Evolutionary conservation across 2,329 filamentous ascomycete species (phyloP).

Genomic region (Teratosphaeria viscida): DNA sequence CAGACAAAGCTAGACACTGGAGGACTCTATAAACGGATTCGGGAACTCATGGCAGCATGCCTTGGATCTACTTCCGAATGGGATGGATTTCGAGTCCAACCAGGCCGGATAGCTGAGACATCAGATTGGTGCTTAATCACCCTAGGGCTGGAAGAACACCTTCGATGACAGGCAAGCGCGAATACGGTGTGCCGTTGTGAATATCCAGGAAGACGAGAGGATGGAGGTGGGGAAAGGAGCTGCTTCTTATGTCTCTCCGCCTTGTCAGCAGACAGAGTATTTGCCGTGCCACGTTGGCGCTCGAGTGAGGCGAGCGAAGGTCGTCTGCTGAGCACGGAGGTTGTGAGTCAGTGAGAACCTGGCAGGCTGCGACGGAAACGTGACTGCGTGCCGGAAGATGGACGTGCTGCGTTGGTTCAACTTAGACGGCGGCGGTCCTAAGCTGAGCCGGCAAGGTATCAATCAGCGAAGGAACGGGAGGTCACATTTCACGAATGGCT

Average conservation of each 20-base stretch:
- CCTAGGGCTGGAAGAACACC: not conserved
- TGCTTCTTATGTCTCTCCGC: too few relatives aligned
- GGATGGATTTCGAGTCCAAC: not conserved
- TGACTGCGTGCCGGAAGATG: too few relatives aligned
- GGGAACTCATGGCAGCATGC: not conserved
- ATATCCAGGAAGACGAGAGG: too few relatives aligned
- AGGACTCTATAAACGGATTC: not conserved
- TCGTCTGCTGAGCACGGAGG: not conserved
- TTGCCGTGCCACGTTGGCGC: too few relatives aligned
- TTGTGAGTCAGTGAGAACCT: not conserved
- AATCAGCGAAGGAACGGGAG: too few relatives aligned
- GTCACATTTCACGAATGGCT: not conserved
- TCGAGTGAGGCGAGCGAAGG: too few relatives aligned
- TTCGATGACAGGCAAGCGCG: not conserved
- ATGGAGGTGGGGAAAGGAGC: too few relatives aligned
- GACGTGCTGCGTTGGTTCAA: too few relatives aligned
- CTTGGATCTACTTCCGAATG: not conserved
- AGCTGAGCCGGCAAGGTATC: too few relatives aligned
- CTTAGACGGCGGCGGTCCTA: too few relatives aligned
- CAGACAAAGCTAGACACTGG: not conserved
- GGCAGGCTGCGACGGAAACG: too few relatives aligned
- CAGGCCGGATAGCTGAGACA: not conserved
- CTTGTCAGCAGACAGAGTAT: too few relatives aligned
- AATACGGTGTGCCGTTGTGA: not conserved
- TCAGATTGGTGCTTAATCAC: not conserved